Evolutionary conservation across 495 filamentous ascomycete genomes (phyloP), one percentile per base, ranked within the genome.

Genomic region (Rhypophila decipiens): DNA sequence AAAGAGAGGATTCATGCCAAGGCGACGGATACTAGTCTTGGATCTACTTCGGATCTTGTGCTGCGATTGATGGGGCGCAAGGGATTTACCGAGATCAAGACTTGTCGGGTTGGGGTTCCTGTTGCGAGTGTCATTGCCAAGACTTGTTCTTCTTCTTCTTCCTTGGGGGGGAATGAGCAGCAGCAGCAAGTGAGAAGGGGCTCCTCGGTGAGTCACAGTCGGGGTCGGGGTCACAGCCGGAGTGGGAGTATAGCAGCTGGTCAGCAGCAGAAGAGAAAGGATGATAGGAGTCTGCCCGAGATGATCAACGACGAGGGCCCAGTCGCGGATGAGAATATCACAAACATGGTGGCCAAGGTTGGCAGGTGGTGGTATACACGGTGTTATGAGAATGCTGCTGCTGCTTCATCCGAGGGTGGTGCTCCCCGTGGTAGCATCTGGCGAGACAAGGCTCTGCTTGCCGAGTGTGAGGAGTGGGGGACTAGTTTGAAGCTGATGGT

Each of bases 331-430:
- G 84, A 87, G 54, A 83, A 79, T 44, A 94, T 96, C 55, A 86
- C 87, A 3, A 90, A 88, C 57, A 94, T 95, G 71, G 89, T 97
- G 17, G 82, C 90, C 17, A 83, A 80, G 50, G 91, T 98, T 7
- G 94, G 93, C 13, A 74, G 94, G 33, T 98, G 90, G 89, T 97
- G 94, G 93, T 96, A 95, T 65, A 85, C 79, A 4, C 77, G 84
- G 42, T 96, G 89, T 71, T 97, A 97, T 63, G 93, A 97, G 69
- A 74, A 65, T 38, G 61, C 64, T 7, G 70, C 84, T 13, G 65
- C 76, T 20, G 67, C 74, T 1, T 70, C 77, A 21, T 24, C 51
- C 2, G n/a, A n/a, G n/a, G n/a, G n/a, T n/a, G n/a, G n/a, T n/a
- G 76, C 72, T 22, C 73, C 75, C 15, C 46, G 53, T 73, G 72